phyloP scores from a whole-genome alignment of 1,284 basidiomycete genomes.

The Gymnopus androsaceus region DNA sequence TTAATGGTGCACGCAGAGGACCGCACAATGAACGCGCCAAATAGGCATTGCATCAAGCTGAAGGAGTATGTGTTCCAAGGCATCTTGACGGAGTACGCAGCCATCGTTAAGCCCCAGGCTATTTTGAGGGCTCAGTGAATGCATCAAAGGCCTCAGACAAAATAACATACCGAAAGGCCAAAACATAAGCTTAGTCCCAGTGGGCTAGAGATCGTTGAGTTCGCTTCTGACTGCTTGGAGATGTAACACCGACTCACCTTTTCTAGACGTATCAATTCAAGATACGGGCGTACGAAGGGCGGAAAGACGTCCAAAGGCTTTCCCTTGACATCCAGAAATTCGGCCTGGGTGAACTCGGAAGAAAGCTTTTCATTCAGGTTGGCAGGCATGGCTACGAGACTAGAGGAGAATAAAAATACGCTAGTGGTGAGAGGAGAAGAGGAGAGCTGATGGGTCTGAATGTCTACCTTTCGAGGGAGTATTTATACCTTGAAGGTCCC shows the following conservation, averaged over 20 bases:
- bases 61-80: slow-evolving; percentile 32
- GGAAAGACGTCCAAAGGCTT: slow-evolving; percentile 22
- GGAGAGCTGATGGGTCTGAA: too few relatives aligned
- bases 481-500: neutral
- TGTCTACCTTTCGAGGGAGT: neutral
- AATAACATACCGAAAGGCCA: slow-evolving; percentile 50
- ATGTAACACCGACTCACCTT: slow-evolving; percentile 36
- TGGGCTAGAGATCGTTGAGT: too few relatives aligned
- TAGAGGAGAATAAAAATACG: neutral
- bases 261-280: slow-evolving; percentile 52
- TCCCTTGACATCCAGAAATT: neutral
- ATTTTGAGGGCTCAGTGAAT: neutral
- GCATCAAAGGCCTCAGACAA: neutral
- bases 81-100: slow-evolving; percentile 35
- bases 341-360: slow-evolving; percentile 1
- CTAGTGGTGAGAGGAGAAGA: neutral
- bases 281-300: slow-evolving; percentile 39
- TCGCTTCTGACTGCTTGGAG: too few relatives aligned
- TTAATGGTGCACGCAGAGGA: slow-evolving; percentile 54
- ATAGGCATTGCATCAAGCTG: slow-evolving; percentile 33
- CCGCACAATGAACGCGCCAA: slow-evolving; percentile 44
- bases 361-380: slow-evolving; percentile 4
- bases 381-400: neutral
- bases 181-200: slow-evolving; percentile 55
- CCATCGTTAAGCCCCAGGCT: slow-evolving; percentile 54